A percentile compares a stretch with the other conserved stretches of the same genome.
Evolutionary conservation across 2,329 filamentous ascomycete species (phyloP).

Genomic region (Aspergillus neotritici): DNA sequence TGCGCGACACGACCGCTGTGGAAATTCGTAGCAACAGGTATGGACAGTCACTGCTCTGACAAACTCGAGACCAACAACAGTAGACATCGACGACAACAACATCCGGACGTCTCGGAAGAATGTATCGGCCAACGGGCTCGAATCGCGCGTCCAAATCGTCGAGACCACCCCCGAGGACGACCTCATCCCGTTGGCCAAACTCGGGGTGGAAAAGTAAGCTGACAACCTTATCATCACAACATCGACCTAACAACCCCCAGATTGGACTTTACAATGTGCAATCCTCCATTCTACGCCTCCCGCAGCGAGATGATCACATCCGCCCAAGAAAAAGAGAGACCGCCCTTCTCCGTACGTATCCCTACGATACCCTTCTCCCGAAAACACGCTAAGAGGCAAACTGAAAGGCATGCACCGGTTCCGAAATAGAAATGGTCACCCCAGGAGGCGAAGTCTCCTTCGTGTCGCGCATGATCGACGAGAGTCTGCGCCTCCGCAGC

Average conservation of each 20-base stretch:
- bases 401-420: constrained; percentile 59
- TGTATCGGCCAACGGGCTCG: constrained; percentile 59
- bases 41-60: not conserved
- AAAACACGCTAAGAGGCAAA: constrained; percentile 3
- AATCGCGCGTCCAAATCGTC: constrained; percentile 60
- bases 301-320: constrained; percentile 61
- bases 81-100: constrained; percentile 69
- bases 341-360: constrained; percentile 62
- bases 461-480: constrained; percentile 62
- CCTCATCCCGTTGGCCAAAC: constrained; percentile 58
- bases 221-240: not conserved
- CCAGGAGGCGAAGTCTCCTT: constrained; percentile 72
- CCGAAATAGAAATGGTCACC: constrained; percentile 79
- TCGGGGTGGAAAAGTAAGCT: constrained; percentile 22
- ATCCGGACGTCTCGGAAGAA: constrained; percentile 63
- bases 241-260: constrained; percentile 22
- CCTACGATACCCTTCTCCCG: no score
- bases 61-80: not conserved
- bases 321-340: constrained; percentile 59
- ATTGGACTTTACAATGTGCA: constrained; percentile 85
- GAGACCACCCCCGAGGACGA: constrained; percentile 46
- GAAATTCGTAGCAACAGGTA: constrained; percentile 64
- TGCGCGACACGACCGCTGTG: constrained; percentile 63
- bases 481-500: constrained; percentile 57
- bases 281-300: constrained; percentile 89